These are phyloP conservation scores for Neurospora sp. DNA, from an alignment of 495 filamentous ascomycete genomes.

Conservation along the genomic window DNA sequence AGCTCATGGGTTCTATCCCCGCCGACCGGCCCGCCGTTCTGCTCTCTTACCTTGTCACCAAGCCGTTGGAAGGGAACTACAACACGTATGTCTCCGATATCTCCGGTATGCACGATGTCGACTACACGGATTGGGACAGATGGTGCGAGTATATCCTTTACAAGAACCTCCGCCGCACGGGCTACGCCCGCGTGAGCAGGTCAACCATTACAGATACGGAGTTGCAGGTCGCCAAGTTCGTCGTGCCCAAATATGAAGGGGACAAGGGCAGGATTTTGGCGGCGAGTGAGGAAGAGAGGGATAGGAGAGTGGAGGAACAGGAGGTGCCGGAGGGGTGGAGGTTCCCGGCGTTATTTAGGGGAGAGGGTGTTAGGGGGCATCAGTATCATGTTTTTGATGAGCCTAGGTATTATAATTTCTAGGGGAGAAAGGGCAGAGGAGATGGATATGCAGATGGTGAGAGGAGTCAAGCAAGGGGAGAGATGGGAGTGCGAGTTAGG, in stretches of 20 bases:
- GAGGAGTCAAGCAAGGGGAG: not conserved
- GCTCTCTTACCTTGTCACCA: conserved; percentile 85
- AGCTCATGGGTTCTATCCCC: conserved; percentile 74
- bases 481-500: too few species aligned
- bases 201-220: conserved; percentile 96
- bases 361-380: conserved; percentile 80
- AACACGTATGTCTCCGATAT: conserved; percentile 84
- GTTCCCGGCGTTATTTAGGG: conserved; percentile 83
- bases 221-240: conserved; percentile 93
- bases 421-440: not conserved
- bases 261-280: conserved; percentile 40
- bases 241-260: conserved; percentile 61
- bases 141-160: conserved; percentile 99
- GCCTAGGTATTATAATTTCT: conserved; percentile 58
- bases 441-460: not conserved
- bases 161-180: conserved; percentile 76
- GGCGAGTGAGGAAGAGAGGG: conserved; percentile 17
- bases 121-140: conserved; percentile 85
- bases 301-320: conserved; percentile 43
- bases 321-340: conserved; percentile 64
- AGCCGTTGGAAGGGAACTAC: conserved; percentile 88
- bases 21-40: conserved; percentile 63
- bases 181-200: conserved; percentile 82
- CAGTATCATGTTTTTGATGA: conserved; percentile 93
- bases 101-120: conserved; percentile 93